These are phyloP conservation scores for Dothideomycetidae sp. DNA, from an alignment of 2,329 filamentous ascomycete genomes.

Conservation along the genomic window DNA sequence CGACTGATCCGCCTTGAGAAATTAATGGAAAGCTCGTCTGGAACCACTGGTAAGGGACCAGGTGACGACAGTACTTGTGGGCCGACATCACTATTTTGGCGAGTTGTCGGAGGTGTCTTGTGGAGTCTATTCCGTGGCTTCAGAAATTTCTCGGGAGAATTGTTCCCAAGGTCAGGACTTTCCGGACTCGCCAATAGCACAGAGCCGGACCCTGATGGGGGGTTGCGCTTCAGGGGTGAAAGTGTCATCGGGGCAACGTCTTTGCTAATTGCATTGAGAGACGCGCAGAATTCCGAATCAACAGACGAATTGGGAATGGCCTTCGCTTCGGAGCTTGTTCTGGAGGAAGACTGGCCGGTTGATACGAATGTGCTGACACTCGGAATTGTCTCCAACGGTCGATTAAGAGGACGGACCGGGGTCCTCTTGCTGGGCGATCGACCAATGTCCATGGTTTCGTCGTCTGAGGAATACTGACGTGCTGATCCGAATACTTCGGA, in stretches of 20 bases:
- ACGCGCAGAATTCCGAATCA: too few species aligned
- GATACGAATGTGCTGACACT: conserved; percentile 2
- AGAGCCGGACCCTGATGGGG: conserved; percentile 3
- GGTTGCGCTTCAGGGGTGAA: conserved; percentile 6
- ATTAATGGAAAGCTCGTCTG: conserved; percentile 21
- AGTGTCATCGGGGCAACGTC: too few species aligned
- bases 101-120: conserved; percentile 20
- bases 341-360: background rate
- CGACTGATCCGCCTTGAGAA: conserved; percentile 20
- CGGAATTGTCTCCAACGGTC: conserved; percentile 3
- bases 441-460: background rate
- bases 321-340: too few species aligned
- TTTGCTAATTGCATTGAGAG: too few species aligned
- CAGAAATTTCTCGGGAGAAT: conserved; percentile 7
- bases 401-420: background rate
- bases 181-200: conserved; percentile 1
- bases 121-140: conserved; percentile 19
- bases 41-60: conserved; percentile 14
- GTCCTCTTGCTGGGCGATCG: background rate
- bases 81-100: conserved; percentile 8
- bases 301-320: too few species aligned
- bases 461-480: conserved; percentile 1
- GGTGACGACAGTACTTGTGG: conserved; percentile 18
- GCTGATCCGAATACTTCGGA: background rate
- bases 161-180: background rate